Base-by-base conservation (phyloP, 257 asterid genomes). In the Agastache rugosa region DNA sequence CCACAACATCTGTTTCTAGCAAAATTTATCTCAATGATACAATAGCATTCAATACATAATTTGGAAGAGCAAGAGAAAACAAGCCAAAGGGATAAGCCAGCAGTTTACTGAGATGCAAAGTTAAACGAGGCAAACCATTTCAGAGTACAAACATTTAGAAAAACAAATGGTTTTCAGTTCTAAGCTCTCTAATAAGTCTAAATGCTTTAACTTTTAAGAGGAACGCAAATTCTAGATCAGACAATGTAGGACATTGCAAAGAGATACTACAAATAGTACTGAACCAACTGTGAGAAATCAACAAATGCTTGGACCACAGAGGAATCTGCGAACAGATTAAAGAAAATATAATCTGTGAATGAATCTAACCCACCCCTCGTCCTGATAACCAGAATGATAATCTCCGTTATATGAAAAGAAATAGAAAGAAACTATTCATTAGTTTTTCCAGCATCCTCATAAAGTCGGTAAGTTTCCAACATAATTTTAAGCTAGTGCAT, bases 381-480 rank as follows among this genome's bases (percentile, higher is more conserved):
- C 47, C 50, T 17, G 50, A 65, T 66, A 61, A 37, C 71, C 59
- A 64, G 15, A 63, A 68, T 35, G 12, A 39, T 22, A 23, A 17
- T 67, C 65, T 47, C 41, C 63, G 37, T 34, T 62, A 55, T 23
- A 48, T 47, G n/a, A 65, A 34, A 27, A 65, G 25, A 23, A 31
- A 79, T 42, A 29, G 35, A 50, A 60, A 23, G 72, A 60, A 50
- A 70, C 11, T 8, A 48, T 53, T 17, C 39, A 50, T 62, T 60
- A 29, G 50, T 54, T 20, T 47, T 50, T 31, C 37, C 29, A 71
- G 55, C 66, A 53, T 64, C 70, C 65, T 73, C 42, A 64, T 19
- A 70, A 54, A 25, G 83, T 71, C 69, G 63, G 53, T 77, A 75
- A 29, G 80, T 70, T 79, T 45, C 76, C 20, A 20, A 34, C 69